A percentile compares a stretch with the other conserved stretches of the same genome.
These are phyloP conservation scores for Pleurotus salmoneostramineus DNA, from an alignment of 768 basidiomycete species.

Conservation along the genomic window DNA sequence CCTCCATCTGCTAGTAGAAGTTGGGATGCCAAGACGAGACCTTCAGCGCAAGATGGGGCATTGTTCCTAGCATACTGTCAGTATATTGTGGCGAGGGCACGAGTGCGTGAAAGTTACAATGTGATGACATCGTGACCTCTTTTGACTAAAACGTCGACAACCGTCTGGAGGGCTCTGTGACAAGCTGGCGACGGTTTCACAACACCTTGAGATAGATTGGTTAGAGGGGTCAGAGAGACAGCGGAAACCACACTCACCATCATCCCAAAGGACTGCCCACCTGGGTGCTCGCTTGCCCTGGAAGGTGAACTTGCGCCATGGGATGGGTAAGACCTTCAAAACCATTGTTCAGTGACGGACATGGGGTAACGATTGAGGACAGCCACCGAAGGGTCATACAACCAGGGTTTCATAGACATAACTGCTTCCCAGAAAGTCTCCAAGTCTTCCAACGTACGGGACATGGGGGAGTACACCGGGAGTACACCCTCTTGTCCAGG, in stretches of 20 bases:
- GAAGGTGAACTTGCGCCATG: slow-evolving; percentile 31
- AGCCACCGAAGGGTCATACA: slow-evolving; percentile 49
- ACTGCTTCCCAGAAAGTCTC: slow-evolving; percentile 62
- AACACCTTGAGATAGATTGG: slow-evolving; percentile 32
- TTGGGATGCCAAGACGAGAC: slow-evolving; percentile 46
- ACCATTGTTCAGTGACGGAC: slow-evolving; percentile 13
- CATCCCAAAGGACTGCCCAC: slow-evolving; percentile 62
- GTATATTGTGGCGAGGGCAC: too few relatives aligned
- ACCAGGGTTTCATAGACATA: slow-evolving; percentile 60
- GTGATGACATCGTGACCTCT: slow-evolving; percentile 47
- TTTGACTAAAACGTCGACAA: slow-evolving; percentile 37
- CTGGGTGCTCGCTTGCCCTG: slow-evolving; percentile 29
- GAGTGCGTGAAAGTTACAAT: slow-evolving; percentile 27
- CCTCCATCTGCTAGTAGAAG: slow-evolving; percentile 51
- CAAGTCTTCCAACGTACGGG: slow-evolving; percentile 55
- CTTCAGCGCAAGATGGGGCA: slow-evolving; percentile 48
- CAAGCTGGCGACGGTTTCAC: slow-evolving; percentile 59
- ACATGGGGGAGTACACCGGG: slow-evolving; percentile 56
- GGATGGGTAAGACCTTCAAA: slow-evolving; percentile 34
- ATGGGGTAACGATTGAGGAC: too few relatives aligned
- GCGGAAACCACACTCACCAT: slow-evolving; percentile 34
- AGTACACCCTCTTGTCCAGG: slow-evolving; percentile 60
- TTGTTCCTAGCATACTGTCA: slow-evolving; percentile 17
- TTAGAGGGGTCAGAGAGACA: slow-evolving; percentile 11
- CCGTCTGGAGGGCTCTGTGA: slow-evolving; percentile 44